A percentile compares a stretch with the other conserved stretches of the same genome.
These are phyloP conservation scores for Fusarium sp. DNA, from an alignment of 2,329 filamentous ascomycete genomes.

Conservation along the genomic window DNA sequence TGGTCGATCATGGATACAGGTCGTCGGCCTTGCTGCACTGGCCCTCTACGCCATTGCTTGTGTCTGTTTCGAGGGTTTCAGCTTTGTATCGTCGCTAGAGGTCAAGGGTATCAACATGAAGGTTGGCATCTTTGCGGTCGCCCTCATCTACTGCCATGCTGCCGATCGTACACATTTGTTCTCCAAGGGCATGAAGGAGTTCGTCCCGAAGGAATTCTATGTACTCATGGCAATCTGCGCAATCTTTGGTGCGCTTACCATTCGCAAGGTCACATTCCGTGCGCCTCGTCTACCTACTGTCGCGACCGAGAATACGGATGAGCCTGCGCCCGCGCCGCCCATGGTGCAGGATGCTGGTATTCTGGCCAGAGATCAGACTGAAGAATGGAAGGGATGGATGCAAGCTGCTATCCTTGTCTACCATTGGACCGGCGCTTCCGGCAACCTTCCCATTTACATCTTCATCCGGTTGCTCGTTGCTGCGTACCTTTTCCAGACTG, in stretches of 20 bases:
- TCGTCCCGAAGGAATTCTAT: constrained; percentile 35
- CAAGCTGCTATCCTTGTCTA: constrained; percentile 66
- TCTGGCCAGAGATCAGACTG: constrained; percentile 64
- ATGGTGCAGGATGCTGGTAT: constrained; percentile 38
- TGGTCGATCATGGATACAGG: constrained; percentile 38
- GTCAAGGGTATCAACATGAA: constrained; percentile 41
- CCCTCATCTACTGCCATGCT: constrained; percentile 47
- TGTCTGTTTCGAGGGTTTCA: constrained; percentile 31
- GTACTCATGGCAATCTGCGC: constrained; percentile 27
- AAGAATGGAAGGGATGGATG: constrained; percentile 77
- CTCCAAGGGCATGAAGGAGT: constrained; percentile 47
- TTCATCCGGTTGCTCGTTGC: constrained; percentile 66
- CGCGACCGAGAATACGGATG: not conserved
- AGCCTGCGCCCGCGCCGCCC: not conserved
- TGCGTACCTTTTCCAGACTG: constrained; percentile 72
- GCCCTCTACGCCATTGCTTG: constrained; percentile 38
- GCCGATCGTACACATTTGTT: constrained; percentile 49
- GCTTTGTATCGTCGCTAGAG: constrained; percentile 28
- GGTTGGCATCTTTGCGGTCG: constrained; percentile 44
- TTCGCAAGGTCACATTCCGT: constrained; percentile 36
- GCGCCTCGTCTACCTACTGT: constrained; percentile 20
- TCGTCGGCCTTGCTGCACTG: constrained; percentile 39
- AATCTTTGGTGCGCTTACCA: constrained; percentile 28
- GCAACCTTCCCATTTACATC: constrained; percentile 63
- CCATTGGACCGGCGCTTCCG: constrained; percentile 67